Conservation (phyloP, 257 asterid genomes). For the Handroanthus guayacan region DNA sequence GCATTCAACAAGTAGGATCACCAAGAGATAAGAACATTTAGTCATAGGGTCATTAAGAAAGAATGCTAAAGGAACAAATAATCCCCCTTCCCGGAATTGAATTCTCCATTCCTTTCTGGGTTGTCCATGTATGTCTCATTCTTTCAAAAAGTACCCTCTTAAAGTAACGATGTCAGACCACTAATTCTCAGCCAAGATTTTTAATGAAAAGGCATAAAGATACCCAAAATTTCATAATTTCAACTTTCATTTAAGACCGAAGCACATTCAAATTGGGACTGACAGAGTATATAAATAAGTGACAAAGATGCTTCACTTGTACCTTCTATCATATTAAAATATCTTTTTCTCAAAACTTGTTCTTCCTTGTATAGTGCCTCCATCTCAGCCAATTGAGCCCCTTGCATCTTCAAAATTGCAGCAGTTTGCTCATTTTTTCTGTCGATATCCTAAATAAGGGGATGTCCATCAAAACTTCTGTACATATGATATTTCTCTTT, state of each 20-base stretch:
- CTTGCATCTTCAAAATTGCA: conserved; percentile 94
- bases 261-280: conserved; percentile 1
- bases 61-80: conserved; percentile 6
- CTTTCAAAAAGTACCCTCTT: background rate
- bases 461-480: conserved; percentile 32
- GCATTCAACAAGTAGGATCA: conserved; percentile 20
- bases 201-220: background rate
- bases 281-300: background rate
- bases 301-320: conserved; percentile 13
- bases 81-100: conserved; percentile 4
- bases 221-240: background rate
- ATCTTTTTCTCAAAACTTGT: conserved; percentile 85
- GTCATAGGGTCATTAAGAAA: conserved; percentile 4
- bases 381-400: conserved; percentile 92
- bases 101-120: background rate
- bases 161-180: background rate
- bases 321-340: conserved; percentile 97
- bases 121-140: conserved; percentile 2
- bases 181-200: background rate
- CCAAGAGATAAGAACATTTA: conserved; percentile 4
- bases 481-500: background rate
- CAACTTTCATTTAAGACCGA: background rate
- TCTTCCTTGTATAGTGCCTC: conserved; percentile 94
- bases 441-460: conserved; percentile 74
- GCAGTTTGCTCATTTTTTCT: conserved; percentile 98